Evolutionary conservation across 495 filamentous ascomycete species (phyloP).

Genomic region (Penicillium desertorum): DNA sequence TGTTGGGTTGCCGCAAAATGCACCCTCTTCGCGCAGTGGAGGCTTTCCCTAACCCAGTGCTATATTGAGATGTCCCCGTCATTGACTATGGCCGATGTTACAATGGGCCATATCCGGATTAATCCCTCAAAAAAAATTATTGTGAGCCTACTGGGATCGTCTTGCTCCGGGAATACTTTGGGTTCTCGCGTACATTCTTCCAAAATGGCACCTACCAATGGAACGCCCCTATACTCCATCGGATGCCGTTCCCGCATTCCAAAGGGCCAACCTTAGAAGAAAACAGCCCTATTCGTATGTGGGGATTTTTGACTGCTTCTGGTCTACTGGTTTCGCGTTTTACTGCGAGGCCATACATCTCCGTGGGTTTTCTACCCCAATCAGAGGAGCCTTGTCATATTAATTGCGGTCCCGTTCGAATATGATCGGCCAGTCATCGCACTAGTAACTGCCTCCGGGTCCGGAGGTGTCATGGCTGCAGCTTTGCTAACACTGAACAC

Average conservation of each 20-base stretch:
- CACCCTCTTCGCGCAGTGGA: conserved; percentile 5
- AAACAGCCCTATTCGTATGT: conserved; percentile 11
- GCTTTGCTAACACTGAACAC: not conserved
- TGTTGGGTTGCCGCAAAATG: not conserved
- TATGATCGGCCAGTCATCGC: not conserved
- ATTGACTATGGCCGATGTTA: conserved; percentile 1
- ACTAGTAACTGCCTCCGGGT: not conserved
- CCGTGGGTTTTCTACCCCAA: not conserved
- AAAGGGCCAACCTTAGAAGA: not conserved
- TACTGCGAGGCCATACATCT: no score
- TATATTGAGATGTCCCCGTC: conserved; percentile 12
- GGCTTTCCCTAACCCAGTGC: conserved; percentile 7
- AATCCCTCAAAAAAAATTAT: not conserved
- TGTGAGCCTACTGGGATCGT: not conserved
- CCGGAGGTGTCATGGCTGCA: not conserved
- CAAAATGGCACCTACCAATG: conserved; percentile 11
- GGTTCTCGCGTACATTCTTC: conserved; percentile 15
- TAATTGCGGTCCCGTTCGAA: not conserved
- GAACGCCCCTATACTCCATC: not conserved
- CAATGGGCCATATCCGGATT: not conserved
- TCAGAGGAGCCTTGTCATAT: not conserved
- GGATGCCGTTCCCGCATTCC: conserved; percentile 21
- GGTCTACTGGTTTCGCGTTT: not conserved
- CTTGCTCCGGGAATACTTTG: not conserved
- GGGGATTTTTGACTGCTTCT: not conserved